phyloP scores from a whole-genome alignment of 495 filamentous ascomycete genomes.

The Sphaerosporella brunnea region DNA sequence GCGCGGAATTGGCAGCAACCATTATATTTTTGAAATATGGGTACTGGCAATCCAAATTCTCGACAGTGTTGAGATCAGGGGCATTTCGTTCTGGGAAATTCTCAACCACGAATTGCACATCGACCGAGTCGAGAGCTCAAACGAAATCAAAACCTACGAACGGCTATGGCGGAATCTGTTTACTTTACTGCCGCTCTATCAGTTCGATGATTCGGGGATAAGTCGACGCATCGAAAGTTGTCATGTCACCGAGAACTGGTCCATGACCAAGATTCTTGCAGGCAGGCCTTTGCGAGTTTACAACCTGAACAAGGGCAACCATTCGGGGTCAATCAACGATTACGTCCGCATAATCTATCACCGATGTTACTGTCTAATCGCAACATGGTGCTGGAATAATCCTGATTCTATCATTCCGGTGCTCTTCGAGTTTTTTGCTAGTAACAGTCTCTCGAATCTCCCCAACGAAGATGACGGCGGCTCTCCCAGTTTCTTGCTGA shows the following conservation, averaged over 20 bases:
- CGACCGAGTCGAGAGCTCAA: conserved; percentile 21
- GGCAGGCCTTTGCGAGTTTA: conserved; percentile 50
- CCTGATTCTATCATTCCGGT: conserved; percentile 60
- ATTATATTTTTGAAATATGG: conserved; percentile 43
- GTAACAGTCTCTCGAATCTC: conserved; percentile 52
- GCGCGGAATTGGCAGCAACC: conserved; percentile 44
- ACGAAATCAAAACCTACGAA: conserved; percentile 46
- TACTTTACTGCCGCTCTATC: conserved; percentile 52
- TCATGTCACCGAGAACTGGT: conserved; percentile 50
- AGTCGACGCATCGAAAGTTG: background rate
- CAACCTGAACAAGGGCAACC: conserved; percentile 33
- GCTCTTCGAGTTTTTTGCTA: conserved; percentile 83
- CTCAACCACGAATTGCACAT: conserved; percentile 32
- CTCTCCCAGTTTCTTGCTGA: conserved; percentile 62
- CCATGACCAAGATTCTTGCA: conserved; percentile 45
- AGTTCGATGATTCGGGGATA: conserved; percentile 39
- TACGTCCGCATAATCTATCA: conserved; percentile 60
- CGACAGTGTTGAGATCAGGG: conserved; percentile 30
- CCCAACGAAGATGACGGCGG: conserved; percentile 56
- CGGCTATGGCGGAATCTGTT: conserved; percentile 56
- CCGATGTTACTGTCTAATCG: conserved; percentile 62
- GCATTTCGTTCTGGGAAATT: conserved; percentile 40
- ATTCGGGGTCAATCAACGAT: conserved; percentile 46
- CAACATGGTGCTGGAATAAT: conserved; percentile 69
- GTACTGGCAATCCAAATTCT: conserved; percentile 47